These are phyloP conservation scores for Calonectria montana DNA, from an alignment of 2,329 filamentous ascomycete genomes.

Conservation along the genomic window DNA sequence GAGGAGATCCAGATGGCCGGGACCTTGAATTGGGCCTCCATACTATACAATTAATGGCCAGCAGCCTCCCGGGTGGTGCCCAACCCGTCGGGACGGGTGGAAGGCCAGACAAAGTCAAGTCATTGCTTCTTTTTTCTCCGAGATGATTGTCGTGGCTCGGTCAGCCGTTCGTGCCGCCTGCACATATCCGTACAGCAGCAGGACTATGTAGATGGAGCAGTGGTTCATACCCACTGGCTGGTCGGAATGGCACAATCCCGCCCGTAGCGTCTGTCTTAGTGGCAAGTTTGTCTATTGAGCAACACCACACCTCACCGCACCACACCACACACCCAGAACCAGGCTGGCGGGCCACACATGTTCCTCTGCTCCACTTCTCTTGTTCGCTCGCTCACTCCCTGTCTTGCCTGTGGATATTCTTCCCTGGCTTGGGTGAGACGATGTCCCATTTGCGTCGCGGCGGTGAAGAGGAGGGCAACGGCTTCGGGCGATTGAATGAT, in stretches of 20 bases:
- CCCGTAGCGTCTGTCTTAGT: background rate
- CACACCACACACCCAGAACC: conserved; percentile 14
- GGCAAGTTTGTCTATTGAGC: background rate
- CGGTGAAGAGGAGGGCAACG: background rate
- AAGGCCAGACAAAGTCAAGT: background rate
- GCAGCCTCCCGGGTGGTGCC: background rate
- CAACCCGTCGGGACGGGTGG: conserved; percentile 1
- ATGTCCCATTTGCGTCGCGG: background rate
- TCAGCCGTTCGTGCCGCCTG: conserved; percentile 1
- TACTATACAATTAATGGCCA: background rate
- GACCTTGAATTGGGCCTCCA: background rate
- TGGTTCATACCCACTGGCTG: background rate
- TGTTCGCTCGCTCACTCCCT: background rate
- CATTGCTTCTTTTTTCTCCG: conserved; percentile 1
- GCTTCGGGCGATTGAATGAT: background rate
- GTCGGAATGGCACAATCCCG: conserved; percentile 15
- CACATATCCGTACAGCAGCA: conserved; percentile 8
- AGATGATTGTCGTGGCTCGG: background rate
- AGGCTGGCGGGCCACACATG: conserved; percentile 17
- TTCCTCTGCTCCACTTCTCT: background rate
- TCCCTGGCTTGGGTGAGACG: background rate
- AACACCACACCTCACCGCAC: background rate
- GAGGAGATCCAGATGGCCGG: conserved; percentile 11
- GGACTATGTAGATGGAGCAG: background rate
- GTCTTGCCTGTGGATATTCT: background rate